phyloP scores from a whole-genome alignment of 306 rosid species.

The Arachis hypogaea region DNA sequence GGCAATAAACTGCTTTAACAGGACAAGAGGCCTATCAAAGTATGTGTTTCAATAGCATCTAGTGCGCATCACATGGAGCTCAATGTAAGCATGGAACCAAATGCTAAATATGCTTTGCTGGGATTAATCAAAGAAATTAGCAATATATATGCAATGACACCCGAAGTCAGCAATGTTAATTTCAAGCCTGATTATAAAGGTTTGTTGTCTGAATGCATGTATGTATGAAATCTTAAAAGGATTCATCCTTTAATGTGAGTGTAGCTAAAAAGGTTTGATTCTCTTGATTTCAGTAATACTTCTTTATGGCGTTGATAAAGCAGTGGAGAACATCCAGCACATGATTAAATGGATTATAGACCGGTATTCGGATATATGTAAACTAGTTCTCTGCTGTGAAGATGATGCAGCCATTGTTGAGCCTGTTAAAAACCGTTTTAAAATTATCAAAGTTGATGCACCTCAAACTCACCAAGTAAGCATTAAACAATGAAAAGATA shows the following conservation, averaged over 20 bases:
- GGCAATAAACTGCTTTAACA: conserved; percentile 41
- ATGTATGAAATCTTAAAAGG: background rate
- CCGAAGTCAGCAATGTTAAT: conserved; percentile 64
- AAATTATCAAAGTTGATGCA: conserved; percentile 60
- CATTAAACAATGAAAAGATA: conserved; percentile 12
- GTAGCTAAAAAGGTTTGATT: conserved; percentile 39
- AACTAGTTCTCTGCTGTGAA: conserved; percentile 72
- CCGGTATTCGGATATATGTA: conserved; percentile 73
- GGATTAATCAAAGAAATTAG: conserved; percentile 80
- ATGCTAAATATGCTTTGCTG: conserved; percentile 79
- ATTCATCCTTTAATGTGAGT: conserved; percentile 20
- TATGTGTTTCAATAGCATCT: conserved; percentile 67
- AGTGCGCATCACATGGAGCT: conserved; percentile 84
- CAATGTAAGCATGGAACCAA: conserved; percentile 63
- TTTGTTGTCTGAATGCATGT: conserved; percentile 36
- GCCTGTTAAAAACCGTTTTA: conserved; percentile 60
- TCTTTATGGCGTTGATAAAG: conserved; percentile 73
- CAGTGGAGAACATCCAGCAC: conserved; percentile 71
- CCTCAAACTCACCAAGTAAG: conserved; percentile 80
- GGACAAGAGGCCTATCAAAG: conserved; percentile 71
- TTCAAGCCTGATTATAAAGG: conserved; percentile 73
- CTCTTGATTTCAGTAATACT: conserved; percentile 60
- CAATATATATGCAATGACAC: conserved; percentile 58
- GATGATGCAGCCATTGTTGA: conserved; percentile 63
- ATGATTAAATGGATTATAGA: conserved; percentile 89